Evolutionary conservation across 306 rosid genomes (phyloP), one percentile per base, ranked within the genome.

Genomic region (Dalbergia oliveri): DNA sequence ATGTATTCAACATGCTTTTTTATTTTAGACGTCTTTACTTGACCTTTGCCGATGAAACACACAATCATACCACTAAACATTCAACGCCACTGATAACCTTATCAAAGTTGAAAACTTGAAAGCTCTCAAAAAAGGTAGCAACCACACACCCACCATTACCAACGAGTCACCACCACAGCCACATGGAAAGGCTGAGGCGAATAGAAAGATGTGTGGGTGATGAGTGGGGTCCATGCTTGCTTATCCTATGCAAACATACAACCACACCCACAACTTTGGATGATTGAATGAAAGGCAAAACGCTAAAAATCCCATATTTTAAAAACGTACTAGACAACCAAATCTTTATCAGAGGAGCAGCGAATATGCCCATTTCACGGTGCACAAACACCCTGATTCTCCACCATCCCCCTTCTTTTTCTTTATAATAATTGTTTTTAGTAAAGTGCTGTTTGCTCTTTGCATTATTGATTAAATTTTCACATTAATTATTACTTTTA

Each of bases 311-410:
- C 31, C 31, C 31, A 2, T 26, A 26, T 26, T 26, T 26, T 26
- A 26, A 26, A 26, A 79, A 58, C 59, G 49, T 50, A 59, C 49
- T 49, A 59, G 88, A 86, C 92, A 86, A 63, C 82, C 82, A 87
- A 77, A 79, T 81, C 87, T 87, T 84, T 79, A 45, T 70, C 82
- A 85, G 70, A 73, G 66, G 81, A 62, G 69, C 66, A 69, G 3
- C 87, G 90, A 89, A 94, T 92, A 88, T 92, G 91, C 93, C 80
- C 45, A 34, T 34, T 89, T 72, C 66, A 88, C 90, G 97, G 97
- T 86, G 70, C 76, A 86, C 6, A 85, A 16, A 9, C 75, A 54
- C 79, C 70, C 86, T 75, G 11, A 53, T 82, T 80, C 88, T 90
- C 93, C 97, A 89, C 93, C 93, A 84, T 87, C 87, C 81, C 81